These are phyloP conservation scores for Penicillium goetzii DNA, from an alignment of 495 filamentous ascomycete species.

Conservation along the genomic window DNA sequence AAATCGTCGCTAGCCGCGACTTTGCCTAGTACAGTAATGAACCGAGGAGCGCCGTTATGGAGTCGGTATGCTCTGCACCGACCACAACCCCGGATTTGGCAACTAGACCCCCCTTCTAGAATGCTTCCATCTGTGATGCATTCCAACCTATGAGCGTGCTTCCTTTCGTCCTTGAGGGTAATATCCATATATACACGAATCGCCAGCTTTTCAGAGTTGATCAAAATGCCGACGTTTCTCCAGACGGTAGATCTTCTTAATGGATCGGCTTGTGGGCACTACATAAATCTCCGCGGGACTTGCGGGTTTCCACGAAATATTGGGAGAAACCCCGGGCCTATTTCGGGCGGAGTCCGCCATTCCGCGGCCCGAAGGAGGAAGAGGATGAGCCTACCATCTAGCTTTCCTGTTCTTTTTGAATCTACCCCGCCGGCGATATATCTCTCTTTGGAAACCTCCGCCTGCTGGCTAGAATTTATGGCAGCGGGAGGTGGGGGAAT, in stretches of 20 bases:
- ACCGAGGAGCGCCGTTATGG: not conserved
- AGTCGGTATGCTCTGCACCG: constrained; percentile 1
- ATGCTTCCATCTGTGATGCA: not conserved
- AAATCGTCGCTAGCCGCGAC: not conserved
- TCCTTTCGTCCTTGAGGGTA: not conserved
- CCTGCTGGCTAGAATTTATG: not conserved
- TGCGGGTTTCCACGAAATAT: not conserved
- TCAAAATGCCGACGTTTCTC: not conserved
- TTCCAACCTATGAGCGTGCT: not conserved
- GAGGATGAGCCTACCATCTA: not conserved
- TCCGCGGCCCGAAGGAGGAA: not conserved
- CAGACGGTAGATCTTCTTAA: not conserved
- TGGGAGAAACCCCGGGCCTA: not conserved
- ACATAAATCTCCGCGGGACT: not conserved
- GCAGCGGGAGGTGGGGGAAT: not conserved
- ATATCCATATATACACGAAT: not conserved
- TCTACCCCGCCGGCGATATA: not conserved
- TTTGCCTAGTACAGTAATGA: not conserved
- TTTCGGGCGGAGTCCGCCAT: not conserved
- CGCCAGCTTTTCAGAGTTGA: not conserved
- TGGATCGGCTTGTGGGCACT: not conserved
- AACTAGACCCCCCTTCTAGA: not conserved
- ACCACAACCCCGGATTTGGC: not conserved
- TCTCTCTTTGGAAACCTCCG: not conserved
- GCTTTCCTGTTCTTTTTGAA: not conserved